A percentile compares a stretch with the other conserved stretches of the same genome.
Evolutionary conservation across 169 alveolate genomes (phyloP).

Genomic region (Plasmodium ovale): DNA sequence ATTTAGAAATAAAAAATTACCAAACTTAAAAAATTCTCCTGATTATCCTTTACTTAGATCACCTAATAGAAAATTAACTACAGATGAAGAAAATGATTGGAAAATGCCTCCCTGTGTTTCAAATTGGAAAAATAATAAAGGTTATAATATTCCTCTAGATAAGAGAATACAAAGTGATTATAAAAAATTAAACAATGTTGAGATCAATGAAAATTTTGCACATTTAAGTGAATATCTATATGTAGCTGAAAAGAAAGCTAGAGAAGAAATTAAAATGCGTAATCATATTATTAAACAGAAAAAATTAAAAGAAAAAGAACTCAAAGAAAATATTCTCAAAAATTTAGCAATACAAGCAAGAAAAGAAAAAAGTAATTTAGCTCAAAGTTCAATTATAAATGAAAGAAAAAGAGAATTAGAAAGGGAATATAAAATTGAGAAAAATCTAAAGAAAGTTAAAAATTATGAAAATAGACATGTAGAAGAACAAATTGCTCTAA

Average conservation of each 20-base stretch:
- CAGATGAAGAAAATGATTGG: constrained; percentile 96
- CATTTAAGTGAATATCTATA: constrained; percentile 94
- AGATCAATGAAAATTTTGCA: constrained; percentile 95
- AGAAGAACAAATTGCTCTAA: constrained; percentile 62
- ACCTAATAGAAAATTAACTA: constrained; percentile 96
- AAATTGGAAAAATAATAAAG: constrained; percentile 98
- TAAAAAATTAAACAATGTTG: constrained; percentile 92
- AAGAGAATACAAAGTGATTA: constrained; percentile 98
- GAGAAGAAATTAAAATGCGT: constrained; percentile 96
- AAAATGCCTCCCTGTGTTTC: constrained; percentile 98
- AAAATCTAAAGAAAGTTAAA: constrained; percentile 79
- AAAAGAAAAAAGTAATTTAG: constrained; percentile 85
- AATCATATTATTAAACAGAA: constrained; percentile 91
- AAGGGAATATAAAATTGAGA: constrained; percentile 86
- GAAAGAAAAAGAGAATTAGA: constrained; percentile 87
- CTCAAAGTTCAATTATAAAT: constrained; percentile 62
- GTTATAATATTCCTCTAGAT: constrained; percentile 97
- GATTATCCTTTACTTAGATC: constrained; percentile 92
- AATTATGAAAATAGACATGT: constrained; percentile 72
- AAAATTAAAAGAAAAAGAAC: constrained; percentile 92
- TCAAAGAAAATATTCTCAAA: constrained; percentile 92
- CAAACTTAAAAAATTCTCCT: constrained; percentile 90
- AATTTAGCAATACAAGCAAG: constrained; percentile 93
- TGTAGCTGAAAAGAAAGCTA: constrained; percentile 96
- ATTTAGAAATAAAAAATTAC: constrained; percentile 95